Evolutionary conservation across 345 rosid species (phyloP).

Genomic region (Salix udensis): DNA sequence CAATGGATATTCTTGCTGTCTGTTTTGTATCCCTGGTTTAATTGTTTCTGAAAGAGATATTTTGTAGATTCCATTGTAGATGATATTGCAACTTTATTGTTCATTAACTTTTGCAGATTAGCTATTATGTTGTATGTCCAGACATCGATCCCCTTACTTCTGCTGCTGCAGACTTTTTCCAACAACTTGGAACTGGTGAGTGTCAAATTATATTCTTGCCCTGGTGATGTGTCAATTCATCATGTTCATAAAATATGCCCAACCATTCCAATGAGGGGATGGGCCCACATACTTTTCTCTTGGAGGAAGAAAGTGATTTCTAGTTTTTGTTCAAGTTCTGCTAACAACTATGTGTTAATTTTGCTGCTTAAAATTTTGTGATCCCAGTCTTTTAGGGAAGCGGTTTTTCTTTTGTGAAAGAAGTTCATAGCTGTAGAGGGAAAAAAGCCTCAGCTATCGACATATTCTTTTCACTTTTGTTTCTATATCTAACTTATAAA

Average conservation of each 20-base stretch:
- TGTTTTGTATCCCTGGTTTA: conserved; percentile 1
- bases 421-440: background rate
- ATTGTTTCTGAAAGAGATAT: conserved; percentile 4
- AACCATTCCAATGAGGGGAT: background rate
- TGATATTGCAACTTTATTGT: conserved; percentile 16
- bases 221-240: background rate
- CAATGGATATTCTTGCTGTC: background rate
- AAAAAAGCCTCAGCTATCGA: background rate
- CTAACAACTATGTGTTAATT: background rate
- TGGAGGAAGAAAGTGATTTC: background rate
- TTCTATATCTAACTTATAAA: background rate
- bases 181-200: conserved; percentile 94
- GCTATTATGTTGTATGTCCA: conserved; percentile 83
- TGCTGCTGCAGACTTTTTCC: conserved; percentile 93
- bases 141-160: conserved; percentile 90
- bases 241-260: background rate
- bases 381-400: conserved; percentile 1
- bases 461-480: background rate
- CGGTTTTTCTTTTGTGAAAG: background rate
- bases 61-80: background rate
- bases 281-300: background rate
- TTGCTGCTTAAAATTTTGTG: background rate
- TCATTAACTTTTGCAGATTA: conserved; percentile 54
- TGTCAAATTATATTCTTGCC: background rate
- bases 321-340: background rate